These are phyloP conservation scores for Colletotrichum endophyticum DNA, from an alignment of 2,329 filamentous ascomycete genomes.

Conservation along the genomic window DNA sequence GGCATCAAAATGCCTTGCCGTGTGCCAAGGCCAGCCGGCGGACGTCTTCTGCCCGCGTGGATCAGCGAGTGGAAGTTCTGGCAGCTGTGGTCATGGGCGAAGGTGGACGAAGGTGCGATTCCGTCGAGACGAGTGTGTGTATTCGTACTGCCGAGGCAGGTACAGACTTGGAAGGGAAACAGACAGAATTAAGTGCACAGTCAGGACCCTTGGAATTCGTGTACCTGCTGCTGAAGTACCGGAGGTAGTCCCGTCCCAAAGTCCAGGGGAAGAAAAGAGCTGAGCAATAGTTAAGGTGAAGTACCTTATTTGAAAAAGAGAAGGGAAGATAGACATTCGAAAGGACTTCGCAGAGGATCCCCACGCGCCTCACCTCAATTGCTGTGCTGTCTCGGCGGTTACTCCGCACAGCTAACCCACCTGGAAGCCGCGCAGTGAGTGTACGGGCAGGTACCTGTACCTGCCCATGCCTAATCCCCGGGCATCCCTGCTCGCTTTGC, in stretches of 20 bases:
- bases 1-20: background rate
- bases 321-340: background rate
- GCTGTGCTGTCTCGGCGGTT: background rate
- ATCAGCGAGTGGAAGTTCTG: background rate
- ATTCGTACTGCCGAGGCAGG: background rate
- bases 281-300: background rate
- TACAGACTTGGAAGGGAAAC: background rate
- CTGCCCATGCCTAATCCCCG: background rate
- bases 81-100: background rate
- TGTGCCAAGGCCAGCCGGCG: background rate
- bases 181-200: background rate
- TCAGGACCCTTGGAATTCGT: background rate
- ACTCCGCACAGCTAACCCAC: background rate
- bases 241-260: background rate
- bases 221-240: background rate
- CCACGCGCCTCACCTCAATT: background rate
- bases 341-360: background rate
- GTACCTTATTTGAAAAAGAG: background rate
- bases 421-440: background rate
- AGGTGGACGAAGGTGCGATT: background rate
- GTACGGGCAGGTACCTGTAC: background rate
- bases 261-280: background rate
- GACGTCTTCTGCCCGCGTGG: background rate
- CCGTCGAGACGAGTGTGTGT: background rate
- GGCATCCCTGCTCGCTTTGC: background rate